A percentile compares a stretch with the other conserved stretches of the same genome.
These are phyloP conservation scores for Colletotrichum melonis DNA, from an alignment of 2,329 filamentous ascomycete species.

Conservation along the genomic window DNA sequence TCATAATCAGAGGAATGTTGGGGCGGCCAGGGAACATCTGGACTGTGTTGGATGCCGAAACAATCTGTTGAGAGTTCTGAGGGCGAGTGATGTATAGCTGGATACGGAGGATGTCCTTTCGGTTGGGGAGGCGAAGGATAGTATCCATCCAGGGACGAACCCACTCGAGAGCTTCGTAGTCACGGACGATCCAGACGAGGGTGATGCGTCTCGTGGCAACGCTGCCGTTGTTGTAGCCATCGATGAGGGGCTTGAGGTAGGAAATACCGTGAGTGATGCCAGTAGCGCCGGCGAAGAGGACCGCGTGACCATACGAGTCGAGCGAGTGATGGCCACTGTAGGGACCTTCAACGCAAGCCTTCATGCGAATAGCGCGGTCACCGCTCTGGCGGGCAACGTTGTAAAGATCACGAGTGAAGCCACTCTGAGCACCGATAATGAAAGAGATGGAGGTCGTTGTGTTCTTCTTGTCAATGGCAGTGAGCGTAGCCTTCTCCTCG, in stretches of 20 bases:
- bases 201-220: conserved; percentile 85
- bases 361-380: conserved; percentile 68
- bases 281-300: conserved; percentile 92
- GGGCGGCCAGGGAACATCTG: conserved; percentile 94
- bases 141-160: conserved; percentile 85
- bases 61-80: conserved; percentile 83
- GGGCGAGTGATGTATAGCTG: conserved; percentile 92
- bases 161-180: conserved; percentile 91
- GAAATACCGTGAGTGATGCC: conserved; percentile 96
- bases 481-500: conserved; percentile 51
- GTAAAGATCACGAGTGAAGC: conserved; percentile 87
- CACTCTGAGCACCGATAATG: conserved; percentile 87
- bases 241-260: conserved; percentile 82
- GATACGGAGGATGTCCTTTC: conserved; percentile 85
- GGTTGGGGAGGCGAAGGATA: conserved; percentile 81
- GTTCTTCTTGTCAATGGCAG: conserved; percentile 52
- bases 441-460: conserved; percentile 75
- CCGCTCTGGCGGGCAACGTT: conserved; percentile 69
- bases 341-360: conserved; percentile 87
- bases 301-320: conserved; percentile 89
- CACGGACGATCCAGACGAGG: conserved; percentile 93
- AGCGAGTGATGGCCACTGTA: conserved; percentile 88
- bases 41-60: conserved; percentile 81
- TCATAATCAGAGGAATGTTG: conserved; percentile 81
- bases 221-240: conserved; percentile 75